These are phyloP conservation scores for Aspergillus amoenus DNA, from an alignment of 2,329 filamentous ascomycete species.

Conservation along the genomic window DNA sequence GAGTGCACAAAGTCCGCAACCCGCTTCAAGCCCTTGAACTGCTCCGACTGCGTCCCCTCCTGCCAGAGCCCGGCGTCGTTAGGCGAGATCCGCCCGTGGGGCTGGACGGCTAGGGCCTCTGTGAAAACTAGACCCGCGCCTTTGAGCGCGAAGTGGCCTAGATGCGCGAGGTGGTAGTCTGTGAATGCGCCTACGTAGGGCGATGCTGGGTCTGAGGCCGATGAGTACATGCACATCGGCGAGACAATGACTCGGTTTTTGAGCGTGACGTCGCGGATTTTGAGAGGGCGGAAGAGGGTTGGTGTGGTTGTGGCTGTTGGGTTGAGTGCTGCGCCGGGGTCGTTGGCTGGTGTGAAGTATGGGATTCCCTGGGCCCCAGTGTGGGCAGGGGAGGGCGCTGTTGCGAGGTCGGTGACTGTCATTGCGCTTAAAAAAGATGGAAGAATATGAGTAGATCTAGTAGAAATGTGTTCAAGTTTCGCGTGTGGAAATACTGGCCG, in stretches of 20 bases:
- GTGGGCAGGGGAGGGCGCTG: conserved; percentile 11
- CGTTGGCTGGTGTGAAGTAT: conserved; percentile 39
- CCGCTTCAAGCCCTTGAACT: conserved; percentile 6
- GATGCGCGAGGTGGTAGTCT: conserved; percentile 4
- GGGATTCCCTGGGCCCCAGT: conserved; percentile 21
- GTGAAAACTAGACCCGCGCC: conserved; percentile 2
- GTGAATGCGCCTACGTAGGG: conserved; percentile 3
- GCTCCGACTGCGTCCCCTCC: conserved; percentile 52
- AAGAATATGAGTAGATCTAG: not conserved
- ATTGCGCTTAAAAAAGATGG: not conserved
- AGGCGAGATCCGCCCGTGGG: conserved; percentile 7
- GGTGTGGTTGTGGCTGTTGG: conserved; percentile 29
- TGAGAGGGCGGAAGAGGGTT: not conserved
- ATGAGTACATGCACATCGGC: conserved; percentile 9
- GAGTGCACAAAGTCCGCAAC: conserved; percentile 8
- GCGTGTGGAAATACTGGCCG: no score
- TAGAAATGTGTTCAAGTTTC: not conserved
- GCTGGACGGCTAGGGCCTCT: conserved; percentile 1
- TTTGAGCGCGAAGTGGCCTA: conserved; percentile 6
- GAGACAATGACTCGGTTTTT: conserved; percentile 7
- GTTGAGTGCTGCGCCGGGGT: conserved; percentile 36
- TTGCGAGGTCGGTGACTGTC: not conserved
- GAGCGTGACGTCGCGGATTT: conserved; percentile 2
- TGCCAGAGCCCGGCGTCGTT: conserved; percentile 6
- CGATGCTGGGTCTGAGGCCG: conserved; percentile 45